A percentile compares a stretch with the other conserved stretches of the same genome.
phyloP scores from a whole-genome alignment of 495 filamentous ascomycete species.

The Rhizodiscina lignyota region DNA sequence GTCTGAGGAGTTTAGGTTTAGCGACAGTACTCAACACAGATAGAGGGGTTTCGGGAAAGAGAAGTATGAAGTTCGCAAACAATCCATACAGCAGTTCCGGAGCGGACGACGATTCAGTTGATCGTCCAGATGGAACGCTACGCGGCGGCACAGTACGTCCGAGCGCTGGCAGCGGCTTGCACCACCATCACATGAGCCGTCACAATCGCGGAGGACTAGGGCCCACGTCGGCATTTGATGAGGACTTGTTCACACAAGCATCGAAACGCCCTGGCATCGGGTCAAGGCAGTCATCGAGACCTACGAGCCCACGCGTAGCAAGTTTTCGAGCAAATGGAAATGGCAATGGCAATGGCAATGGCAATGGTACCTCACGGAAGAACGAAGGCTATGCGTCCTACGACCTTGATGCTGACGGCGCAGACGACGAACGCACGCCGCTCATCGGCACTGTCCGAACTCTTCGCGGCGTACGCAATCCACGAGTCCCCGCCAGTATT shows the following conservation, averaged over 20 bases:
- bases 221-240: constrained; percentile 59
- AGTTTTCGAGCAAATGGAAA: constrained; percentile 12
- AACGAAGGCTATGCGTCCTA: constrained; percentile 30
- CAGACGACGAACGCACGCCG: constrained; percentile 83
- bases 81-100: constrained; percentile 47
- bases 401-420: constrained; percentile 57
- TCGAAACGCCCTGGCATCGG: constrained; percentile 12
- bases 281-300: constrained; percentile 45
- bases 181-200: constrained; percentile 59
- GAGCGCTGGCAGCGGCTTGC: constrained; percentile 28
- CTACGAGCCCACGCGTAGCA: constrained; percentile 24
- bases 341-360: constrained; percentile 20
- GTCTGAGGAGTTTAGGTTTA: constrained; percentile 41
- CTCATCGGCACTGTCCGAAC: constrained; percentile 52
- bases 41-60: constrained; percentile 61
- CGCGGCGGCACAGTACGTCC: constrained; percentile 12
- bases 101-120: constrained; percentile 30
- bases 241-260: constrained; percentile 35
- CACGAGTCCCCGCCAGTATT: constrained; percentile 38
- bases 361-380: constrained; percentile 9
- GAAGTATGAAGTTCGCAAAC: constrained; percentile 97
- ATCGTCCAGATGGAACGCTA: constrained; percentile 12
- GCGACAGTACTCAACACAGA: constrained; percentile 45
- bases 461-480: constrained; percentile 38
- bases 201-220: constrained; percentile 46